Evolutionary conservation across 1,284 basidiomycete genomes (phyloP), one percentile per base, ranked within the genome.

Genomic region (Schizophyllum commune): DNA sequence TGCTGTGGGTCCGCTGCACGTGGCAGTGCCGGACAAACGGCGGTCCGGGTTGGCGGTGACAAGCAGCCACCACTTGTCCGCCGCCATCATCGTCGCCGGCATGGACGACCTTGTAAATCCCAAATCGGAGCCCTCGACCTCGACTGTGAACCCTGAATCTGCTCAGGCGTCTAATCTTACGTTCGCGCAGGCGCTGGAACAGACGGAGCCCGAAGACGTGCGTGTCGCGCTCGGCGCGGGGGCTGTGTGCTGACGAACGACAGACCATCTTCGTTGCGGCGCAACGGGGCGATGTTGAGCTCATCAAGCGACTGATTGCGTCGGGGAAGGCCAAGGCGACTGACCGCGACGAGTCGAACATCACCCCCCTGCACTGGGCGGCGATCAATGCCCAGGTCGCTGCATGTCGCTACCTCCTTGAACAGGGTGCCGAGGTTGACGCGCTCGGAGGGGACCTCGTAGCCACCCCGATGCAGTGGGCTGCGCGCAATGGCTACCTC

Each of bases 381-480:
- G 89, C 96, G 3, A 96, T 96, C 70, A 96, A 96, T 68, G 92
- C 91, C 1, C 94, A 96, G 69, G 75, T 92, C 22, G 77, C 85
- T 2, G 85, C 88, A 52, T 92, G 89, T 72, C 82, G 86, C 52
- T 91, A 89, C 68, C 79, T 99, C 9, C 78, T 99, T 27, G 92
- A 96, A 65, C 86, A 92, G 66, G 96, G 95, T n/a, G 96, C 97
- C 0, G 91, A 97, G 58, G 89, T 98, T 15, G 96, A 99, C 68
- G 92, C 94, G 5, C 78, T 92, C 8, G 97, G 97, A 19, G 97
- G 97, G 5, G 96, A 98, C 70, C 83, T 99, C 33, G 81, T 89
- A n/a, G 96, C 96, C 0, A 97, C 95, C 1, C 95, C 97, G 0
- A 81, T 99, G 77, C 96, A 98, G 73, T 99, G 97, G 97, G 96